These are phyloP conservation scores for Lasiosphaeria ovina DNA, from an alignment of 495 filamentous ascomycete species.

Conservation along the genomic window DNA sequence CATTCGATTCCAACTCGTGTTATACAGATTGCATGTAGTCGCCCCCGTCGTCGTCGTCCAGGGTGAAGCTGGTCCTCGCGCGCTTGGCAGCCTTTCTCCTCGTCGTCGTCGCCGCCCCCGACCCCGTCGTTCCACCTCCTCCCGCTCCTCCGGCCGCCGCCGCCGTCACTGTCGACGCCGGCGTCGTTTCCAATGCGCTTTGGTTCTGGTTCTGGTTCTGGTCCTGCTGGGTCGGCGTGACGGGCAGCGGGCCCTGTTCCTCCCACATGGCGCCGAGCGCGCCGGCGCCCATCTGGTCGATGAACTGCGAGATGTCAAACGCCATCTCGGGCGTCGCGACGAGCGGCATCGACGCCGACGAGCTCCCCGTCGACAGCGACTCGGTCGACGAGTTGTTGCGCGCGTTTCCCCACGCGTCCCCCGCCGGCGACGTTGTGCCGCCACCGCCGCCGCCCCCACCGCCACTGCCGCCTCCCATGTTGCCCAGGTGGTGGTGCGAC, in stretches of 20 bases:
- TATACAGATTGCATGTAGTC: too few relatives aligned
- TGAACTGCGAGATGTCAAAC: conserved; percentile 4
- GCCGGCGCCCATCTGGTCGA: neutral
- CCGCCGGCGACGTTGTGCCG: neutral
- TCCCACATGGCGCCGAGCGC: conserved; percentile 1
- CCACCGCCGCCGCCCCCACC: neutral
- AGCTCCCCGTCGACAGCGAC: neutral
- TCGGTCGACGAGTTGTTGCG: neutral
- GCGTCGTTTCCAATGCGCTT: neutral
- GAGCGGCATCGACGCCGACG: neutral
- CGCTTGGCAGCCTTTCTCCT: neutral
- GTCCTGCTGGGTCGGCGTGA: neutral
- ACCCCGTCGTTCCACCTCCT: neutral
- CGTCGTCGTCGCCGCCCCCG: neutral
- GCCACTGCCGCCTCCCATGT: neutral
- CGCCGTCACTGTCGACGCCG: neutral
- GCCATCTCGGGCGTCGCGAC: neutral
- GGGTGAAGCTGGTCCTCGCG: neutral
- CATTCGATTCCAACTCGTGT: too few relatives aligned
- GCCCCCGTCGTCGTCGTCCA: too few relatives aligned
- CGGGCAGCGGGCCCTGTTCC: neutral
- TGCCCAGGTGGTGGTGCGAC: neutral
- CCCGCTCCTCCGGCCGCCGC: neutral
- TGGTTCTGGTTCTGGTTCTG: neutral
- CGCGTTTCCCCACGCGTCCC: neutral